Base-by-base conservation (phyloP, 371 early-diverging fungal genomes). In the Mucor ambiguus region DNA sequence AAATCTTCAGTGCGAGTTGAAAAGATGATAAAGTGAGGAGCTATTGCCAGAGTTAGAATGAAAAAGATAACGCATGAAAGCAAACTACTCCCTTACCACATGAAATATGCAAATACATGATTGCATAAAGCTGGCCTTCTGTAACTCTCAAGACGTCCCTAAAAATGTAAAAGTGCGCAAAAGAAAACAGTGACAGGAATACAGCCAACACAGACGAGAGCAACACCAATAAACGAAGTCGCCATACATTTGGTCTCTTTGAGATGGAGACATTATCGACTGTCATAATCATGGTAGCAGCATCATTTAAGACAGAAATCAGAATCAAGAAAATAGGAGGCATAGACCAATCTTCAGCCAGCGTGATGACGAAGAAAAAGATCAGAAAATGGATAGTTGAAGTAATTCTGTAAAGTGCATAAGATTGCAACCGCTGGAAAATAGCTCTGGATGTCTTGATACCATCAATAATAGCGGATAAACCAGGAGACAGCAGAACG, bases 21-120 rank as follows among this genome's bases (percentile, higher is more conserved):
- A 75, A 97, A 97, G 74, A 97, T 97, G 35, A 95, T 93, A 79
- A 97, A 97, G 83, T 97, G 96, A 60, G 97, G 97, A 58, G 92
- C 91, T 82, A 90, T 81, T 24, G 77, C 76, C 49, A 70, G 64
- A 28, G 77, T 71, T 12, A 79, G 30, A 57, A 28, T 3, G 9
- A 70, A 61, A 65, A n/a, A n/a, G 64, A 87, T 79, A 70, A 89
- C 90, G 63, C 38, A 59, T 33, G 16, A 5, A 3, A 8, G n/a
- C 14, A 14, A 87, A n/a, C 9, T 16, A 10, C n/a, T n/a, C n/a
- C n/a, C 61, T 71, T 82, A 82, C 82, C 88, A 10, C 93, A 95
- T 16, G 95, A 95, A 54, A 96, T 92, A 60, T 96, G 92, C 28
- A 96, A 85, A 74, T 96, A 96, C 90, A 96, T 94, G 82, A 95